These are phyloP conservation scores for Pestalotiopsis sp. DNA, from an alignment of 2,329 filamentous ascomycete genomes.

Conservation along the genomic window DNA sequence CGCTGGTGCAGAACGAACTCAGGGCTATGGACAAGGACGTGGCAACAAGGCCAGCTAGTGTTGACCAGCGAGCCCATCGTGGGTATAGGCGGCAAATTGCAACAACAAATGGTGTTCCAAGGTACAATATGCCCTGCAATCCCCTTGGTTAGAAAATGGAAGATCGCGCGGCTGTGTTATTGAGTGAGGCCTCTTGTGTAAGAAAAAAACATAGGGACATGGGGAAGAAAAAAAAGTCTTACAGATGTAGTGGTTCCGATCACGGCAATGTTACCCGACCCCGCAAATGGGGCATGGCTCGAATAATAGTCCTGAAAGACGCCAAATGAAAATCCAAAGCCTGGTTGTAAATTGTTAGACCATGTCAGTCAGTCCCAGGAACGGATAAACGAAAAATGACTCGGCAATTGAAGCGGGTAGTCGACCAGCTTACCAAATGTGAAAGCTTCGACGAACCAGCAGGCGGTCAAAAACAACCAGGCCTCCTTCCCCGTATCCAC, in stretches of 20 bases:
- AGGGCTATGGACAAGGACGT: neutral
- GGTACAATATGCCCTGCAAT: neutral
- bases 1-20: constrained; percentile 4
- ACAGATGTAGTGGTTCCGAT: constrained; percentile 6
- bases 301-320: constrained; percentile 8
- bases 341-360: neutral
- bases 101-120: constrained; percentile 2
- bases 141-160: neutral
- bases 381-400: neutral
- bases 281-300: constrained; percentile 4
- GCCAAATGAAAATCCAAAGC: constrained; percentile 9
- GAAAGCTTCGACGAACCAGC: constrained; percentile 12
- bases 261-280: constrained; percentile 5
- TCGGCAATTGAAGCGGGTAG: neutral
- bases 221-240: neutral
- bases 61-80: constrained; percentile 4
- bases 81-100: neutral
- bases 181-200: no score
- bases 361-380: neutral
- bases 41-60: neutral
- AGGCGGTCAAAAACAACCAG: constrained; percentile 11
- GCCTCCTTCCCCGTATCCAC: constrained; percentile 8
- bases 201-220: no score
- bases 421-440: constrained; percentile 1
- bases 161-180: no score